Percentiles rank a stretch among this genome's conserved stretches.
Evolutionary conservation across 1,139 yeast genomes (phyloP).

Genomic region (Saccharomycopsis crataegensis): DNA sequence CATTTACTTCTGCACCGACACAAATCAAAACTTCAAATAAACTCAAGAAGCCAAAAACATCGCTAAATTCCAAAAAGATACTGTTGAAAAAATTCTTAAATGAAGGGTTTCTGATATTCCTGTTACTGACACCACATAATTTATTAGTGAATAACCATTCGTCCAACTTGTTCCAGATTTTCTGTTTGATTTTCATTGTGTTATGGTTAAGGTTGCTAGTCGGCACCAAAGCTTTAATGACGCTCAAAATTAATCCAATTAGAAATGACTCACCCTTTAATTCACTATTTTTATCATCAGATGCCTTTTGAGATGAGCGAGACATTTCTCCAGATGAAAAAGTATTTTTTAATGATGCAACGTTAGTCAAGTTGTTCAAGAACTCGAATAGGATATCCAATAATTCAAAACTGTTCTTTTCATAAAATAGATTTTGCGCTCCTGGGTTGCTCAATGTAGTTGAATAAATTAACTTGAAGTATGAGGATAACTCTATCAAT

Average conservation of each 20-base stretch:
- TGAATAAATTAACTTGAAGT: conserved; percentile 47
- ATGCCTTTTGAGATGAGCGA: background rate
- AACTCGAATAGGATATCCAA: conserved; percentile 39
- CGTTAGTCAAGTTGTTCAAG: conserved; percentile 26
- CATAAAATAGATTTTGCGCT: conserved; percentile 29
- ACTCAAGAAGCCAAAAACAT: conserved; percentile 55
- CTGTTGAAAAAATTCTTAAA: conserved; percentile 17
- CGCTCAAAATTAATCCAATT: conserved; percentile 44
- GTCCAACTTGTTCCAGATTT: conserved; percentile 67
- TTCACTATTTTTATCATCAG: background rate
- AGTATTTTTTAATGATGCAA: conserved; percentile 15
- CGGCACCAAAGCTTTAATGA: conserved; percentile 49
- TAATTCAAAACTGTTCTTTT: conserved; percentile 23
- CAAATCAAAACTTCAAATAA: conserved; percentile 38
- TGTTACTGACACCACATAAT: conserved; percentile 10
- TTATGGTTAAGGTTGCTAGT: conserved; percentile 22
- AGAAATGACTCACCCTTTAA: conserved; percentile 24
- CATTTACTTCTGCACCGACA: conserved; percentile 13
- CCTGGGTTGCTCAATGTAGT: conserved; percentile 41
- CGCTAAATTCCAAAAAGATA: conserved; percentile 33
- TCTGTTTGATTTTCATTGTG: conserved; percentile 31
- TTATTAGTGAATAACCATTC: conserved; percentile 53
- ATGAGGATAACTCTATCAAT: conserved; percentile 67
- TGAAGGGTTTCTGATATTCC: conserved; percentile 11
- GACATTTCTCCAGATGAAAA: conserved; percentile 3